Conservation (phyloP, 2,329 filamentous ascomycete genomes). For the Tolypocladium paradoxum region DNA sequence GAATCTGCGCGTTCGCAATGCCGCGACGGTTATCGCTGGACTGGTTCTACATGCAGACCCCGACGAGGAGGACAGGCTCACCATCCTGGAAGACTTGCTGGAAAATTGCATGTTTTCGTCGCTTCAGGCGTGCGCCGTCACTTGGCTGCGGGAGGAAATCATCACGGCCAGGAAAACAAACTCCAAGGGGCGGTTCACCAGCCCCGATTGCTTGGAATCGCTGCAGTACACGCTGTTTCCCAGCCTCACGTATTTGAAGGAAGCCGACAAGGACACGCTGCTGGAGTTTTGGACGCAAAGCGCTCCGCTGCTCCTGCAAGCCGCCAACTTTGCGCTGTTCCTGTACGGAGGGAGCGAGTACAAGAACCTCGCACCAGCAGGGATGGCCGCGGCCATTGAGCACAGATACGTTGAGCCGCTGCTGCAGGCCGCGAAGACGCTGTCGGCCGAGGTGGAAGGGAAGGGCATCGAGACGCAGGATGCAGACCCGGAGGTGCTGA, state of each 20-base stretch:
- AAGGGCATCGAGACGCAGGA: slow-evolving; percentile 20
- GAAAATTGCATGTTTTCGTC: slow-evolving; percentile 55
- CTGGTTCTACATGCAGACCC: slow-evolving; percentile 47
- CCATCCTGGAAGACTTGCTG: slow-evolving; percentile 53
- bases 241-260: slow-evolving; percentile 35
- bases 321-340: slow-evolving; percentile 50
- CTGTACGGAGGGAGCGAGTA: slow-evolving; percentile 35
- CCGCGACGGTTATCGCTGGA: slow-evolving; percentile 42
- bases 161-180: slow-evolving; percentile 29
- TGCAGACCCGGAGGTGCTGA: slow-evolving; percentile 16
- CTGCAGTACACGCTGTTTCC: slow-evolving; percentile 54
- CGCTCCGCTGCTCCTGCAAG: slow-evolving; percentile 45
- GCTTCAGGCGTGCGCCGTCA: slow-evolving; percentile 51
- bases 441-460: slow-evolving; percentile 21
- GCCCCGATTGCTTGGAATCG: slow-evolving; percentile 43
- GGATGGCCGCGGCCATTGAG: slow-evolving; percentile 46
- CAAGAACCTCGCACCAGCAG: slow-evolving; percentile 38
- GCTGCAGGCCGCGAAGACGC: slow-evolving; percentile 27
- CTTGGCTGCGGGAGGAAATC: slow-evolving; percentile 54
- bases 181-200: slow-evolving; percentile 33
- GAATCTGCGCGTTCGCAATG: slow-evolving; percentile 41
- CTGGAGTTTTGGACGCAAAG: slow-evolving; percentile 42
- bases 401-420: slow-evolving; percentile 48
- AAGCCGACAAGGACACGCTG: slow-evolving; percentile 30
- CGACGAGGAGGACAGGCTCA: slow-evolving; percentile 44